Evolutionary conservation across 2,329 filamentous ascomycete species (phyloP).

Genomic region (Penicillium frequentans): DNA sequence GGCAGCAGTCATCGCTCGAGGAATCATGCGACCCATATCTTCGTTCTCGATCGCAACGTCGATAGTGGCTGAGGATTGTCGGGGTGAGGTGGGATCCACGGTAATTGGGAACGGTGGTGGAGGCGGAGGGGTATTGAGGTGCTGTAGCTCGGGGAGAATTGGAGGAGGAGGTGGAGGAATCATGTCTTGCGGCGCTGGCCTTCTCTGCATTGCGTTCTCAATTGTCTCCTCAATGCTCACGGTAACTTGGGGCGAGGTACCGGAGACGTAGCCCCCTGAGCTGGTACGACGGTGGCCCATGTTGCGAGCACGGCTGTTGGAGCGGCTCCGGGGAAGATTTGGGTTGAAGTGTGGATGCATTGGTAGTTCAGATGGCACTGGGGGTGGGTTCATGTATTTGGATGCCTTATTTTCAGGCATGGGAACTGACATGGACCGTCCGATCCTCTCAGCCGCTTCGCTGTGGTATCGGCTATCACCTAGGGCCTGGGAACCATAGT

Average conservation of each 20-base stretch:
- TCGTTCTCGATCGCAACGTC: slow-evolving; percentile 44
- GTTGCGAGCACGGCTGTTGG: slow-evolving; percentile 38
- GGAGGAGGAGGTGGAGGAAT: slow-evolving; percentile 33
- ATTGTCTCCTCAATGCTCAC: slow-evolving; percentile 58
- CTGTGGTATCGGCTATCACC: slow-evolving; percentile 39
- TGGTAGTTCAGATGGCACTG: slow-evolving; percentile 34
- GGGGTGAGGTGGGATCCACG: slow-evolving; percentile 26
- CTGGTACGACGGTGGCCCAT: slow-evolving; percentile 31
- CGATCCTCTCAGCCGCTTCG: slow-evolving; percentile 34
- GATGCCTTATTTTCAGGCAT: slow-evolving; percentile 29
- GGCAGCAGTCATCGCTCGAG: slow-evolving; percentile 38
- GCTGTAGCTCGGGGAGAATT: slow-evolving; percentile 61
- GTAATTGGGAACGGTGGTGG: slow-evolving; percentile 47
- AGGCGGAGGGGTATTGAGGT: slow-evolving; percentile 56
- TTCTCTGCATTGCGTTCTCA: slow-evolving; percentile 33
- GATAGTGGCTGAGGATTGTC: slow-evolving; percentile 40
- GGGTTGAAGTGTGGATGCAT: slow-evolving; percentile 44
- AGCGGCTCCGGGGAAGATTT: slow-evolving; percentile 40
- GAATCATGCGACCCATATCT: slow-evolving; percentile 34
- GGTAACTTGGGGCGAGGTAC: slow-evolving; percentile 41
- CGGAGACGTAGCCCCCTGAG: slow-evolving; percentile 26
- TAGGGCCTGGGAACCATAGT: slow-evolving; percentile 31
- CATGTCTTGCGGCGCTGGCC: slow-evolving; percentile 15
- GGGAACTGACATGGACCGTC: slow-evolving; percentile 42
- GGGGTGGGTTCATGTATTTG: slow-evolving; percentile 9